A percentile compares a stretch with the other conserved stretches of the same genome.
Conservation (phyloP, 2,329 filamentous ascomycete genomes). For the Claviceps purpurea region DNA sequence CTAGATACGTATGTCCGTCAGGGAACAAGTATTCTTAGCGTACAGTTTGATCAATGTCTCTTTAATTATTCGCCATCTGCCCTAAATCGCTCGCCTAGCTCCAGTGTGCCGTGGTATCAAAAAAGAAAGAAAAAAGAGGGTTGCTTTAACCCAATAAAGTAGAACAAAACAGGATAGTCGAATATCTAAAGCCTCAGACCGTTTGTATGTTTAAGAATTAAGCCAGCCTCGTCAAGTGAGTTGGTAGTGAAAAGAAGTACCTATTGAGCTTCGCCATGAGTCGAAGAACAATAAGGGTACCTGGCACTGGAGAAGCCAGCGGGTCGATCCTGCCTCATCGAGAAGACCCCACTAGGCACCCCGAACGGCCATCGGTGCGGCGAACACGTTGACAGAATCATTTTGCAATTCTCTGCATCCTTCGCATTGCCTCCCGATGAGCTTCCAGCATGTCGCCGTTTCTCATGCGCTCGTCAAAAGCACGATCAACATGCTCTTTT, state of each 20-base stretch:
- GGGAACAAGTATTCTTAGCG: too few species aligned
- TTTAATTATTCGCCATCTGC: neutral
- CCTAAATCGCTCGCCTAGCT: neutral
- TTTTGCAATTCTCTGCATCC: conserved; percentile 46
- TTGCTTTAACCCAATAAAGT: neutral
- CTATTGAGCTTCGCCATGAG: neutral
- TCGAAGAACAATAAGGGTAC: neutral
- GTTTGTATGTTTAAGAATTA: too few species aligned
- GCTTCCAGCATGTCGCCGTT: conserved; percentile 59
- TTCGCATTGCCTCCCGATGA: conserved; percentile 67
- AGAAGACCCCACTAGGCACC: neutral
- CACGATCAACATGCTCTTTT: conserved; percentile 44
- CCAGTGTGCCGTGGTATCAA: neutral
- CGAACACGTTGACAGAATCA: neutral
- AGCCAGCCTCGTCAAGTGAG: too few species aligned
- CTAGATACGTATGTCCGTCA: too few species aligned
- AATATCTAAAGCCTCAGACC: too few species aligned
- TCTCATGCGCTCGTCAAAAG: conserved; percentile 64
- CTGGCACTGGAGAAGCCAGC: neutral
- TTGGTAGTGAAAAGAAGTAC: neutral
- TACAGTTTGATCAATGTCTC: neutral
- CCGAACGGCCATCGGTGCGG: neutral
- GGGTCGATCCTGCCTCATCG: neutral
- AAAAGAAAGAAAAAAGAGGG: neutral
- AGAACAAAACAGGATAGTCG: too few species aligned